phyloP scores from a whole-genome alignment of 1,284 basidiomycete species.

The Crucibulum parvulum region DNA sequence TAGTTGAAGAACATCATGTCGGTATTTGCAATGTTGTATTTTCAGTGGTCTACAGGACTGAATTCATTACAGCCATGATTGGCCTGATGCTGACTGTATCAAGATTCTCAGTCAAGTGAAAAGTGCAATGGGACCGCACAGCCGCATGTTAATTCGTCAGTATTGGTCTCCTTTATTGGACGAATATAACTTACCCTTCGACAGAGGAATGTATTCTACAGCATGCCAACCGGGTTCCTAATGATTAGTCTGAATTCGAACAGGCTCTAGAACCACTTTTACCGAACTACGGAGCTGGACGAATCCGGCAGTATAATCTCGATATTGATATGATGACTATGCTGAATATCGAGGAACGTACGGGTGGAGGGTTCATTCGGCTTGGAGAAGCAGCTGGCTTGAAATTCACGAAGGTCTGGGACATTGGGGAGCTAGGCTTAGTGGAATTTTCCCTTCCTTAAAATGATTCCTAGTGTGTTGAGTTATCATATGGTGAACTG shows the following conservation, averaged over 20 bases:
- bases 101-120: conserved; percentile 35
- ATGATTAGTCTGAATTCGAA: conserved; percentile 5
- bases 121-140: conserved; percentile 29
- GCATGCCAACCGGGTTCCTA: conserved; percentile 18
- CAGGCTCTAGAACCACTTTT: conserved; percentile 29
- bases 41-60: background rate
- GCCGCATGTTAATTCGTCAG: conserved; percentile 38
- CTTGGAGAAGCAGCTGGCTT: conserved; percentile 4
- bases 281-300: conserved; percentile 27
- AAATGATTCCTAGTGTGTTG: no score
- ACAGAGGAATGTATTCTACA: conserved; percentile 31
- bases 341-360: conserved; percentile 24
- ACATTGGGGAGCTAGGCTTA: background rate
- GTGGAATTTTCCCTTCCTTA: conserved; percentile 3
- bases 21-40: background rate
- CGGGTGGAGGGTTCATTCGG: conserved; percentile 10
- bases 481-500: no score
- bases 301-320: conserved; percentile 26
- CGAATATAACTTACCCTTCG: conserved; percentile 14
- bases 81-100: conserved; percentile 31
- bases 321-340: conserved; percentile 30
- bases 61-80: conserved; percentile 31
- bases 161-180: conserved; percentile 11
- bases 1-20: conserved; percentile 25
- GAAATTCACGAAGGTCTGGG: background rate